phyloP scores from a whole-genome alignment of 2,329 filamentous ascomycete genomes.

The Fusarium camptoceras region DNA sequence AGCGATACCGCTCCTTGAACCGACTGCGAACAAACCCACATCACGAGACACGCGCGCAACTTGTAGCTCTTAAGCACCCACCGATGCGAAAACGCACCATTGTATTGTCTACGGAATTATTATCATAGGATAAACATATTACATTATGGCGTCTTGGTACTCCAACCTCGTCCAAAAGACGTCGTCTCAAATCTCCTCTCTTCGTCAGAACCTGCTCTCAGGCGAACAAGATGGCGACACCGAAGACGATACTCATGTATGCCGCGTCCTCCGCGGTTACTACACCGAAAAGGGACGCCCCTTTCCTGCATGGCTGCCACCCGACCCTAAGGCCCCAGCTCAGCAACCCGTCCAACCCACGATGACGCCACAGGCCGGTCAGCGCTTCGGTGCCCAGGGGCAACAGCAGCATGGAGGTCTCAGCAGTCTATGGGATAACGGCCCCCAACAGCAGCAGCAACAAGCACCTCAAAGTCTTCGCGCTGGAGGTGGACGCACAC shows the following conservation, averaged over 20 bases:
- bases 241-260: constrained; percentile 94
- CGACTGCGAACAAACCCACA: constrained; percentile 1
- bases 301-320: constrained; percentile 88
- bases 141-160: constrained; percentile 83
- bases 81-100: constrained; percentile 12
- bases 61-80: background rate
- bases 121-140: background rate
- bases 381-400: constrained; percentile 63
- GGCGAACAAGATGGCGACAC: constrained; percentile 76
- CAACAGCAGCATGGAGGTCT: constrained; percentile 55
- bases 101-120: background rate
- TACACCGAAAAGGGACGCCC: constrained; percentile 88
- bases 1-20: constrained; percentile 7
- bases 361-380: constrained; percentile 63
- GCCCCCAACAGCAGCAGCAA: constrained; percentile 47
- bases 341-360: constrained; percentile 67
- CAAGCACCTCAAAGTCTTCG: constrained; percentile 59
- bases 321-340: constrained; percentile 76
- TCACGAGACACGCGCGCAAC: constrained; percentile 16
- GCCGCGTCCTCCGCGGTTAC: constrained; percentile 90
- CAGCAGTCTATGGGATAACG: constrained; percentile 70
- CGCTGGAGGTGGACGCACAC: constrained; percentile 54
- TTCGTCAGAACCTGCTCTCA: constrained; percentile 76
- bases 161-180: constrained; percentile 76
- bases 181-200: constrained; percentile 72